Evolutionary conservation across 192 early-diverging fungal species (phyloP), one percentile per base, ranked within the genome.

Genomic region (Backusella tuberculispora): DNA sequence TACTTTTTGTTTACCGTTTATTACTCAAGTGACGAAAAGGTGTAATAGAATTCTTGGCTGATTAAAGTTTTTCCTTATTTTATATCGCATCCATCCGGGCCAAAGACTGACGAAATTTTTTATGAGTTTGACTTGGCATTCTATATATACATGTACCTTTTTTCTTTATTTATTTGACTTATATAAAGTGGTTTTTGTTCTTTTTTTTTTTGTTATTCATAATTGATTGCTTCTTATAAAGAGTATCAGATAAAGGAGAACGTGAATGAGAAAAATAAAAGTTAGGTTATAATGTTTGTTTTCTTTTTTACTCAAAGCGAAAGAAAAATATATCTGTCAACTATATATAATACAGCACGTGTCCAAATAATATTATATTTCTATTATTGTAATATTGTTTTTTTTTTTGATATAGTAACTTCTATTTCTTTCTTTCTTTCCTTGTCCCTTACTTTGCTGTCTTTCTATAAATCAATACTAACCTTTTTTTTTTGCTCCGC

Each of bases 1-100:
- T 50, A 9, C 19, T 50, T 19, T 50, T 56, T 56, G 50, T 56
- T 56, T 56, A 24, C 19, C 50, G 21, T 6, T 56, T 56, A 34
- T 34, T 56, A 4, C 12, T 56, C 50, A 56, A 56, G 50, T 56
- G 50, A 56, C 50, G 29, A 34, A 34, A 34, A 56, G 50, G 21
- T 56, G 50, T 56, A 50, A 12, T 50, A 50, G 48, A 50, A 19
- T 50, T 50, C 48, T 50, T 50, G 48, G 48, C 48, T 50, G 19
- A 50, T 50, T 50, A 50, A 50, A 50, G 48, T 56, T 56, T 12
- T n/a, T 50, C 29, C 29, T 34, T 34, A 34, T 34, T 34, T 34
- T 34, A 34, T 34, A 0, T 34, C 29, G 2, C 29, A 2, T 34
- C 2, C 29, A 34, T 34, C 29, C 29, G 29, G 29, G 29, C 29